phyloP scores from a whole-genome alignment of 805 yeast genomes.

The Suhomyces kilbournensis region DNA sequence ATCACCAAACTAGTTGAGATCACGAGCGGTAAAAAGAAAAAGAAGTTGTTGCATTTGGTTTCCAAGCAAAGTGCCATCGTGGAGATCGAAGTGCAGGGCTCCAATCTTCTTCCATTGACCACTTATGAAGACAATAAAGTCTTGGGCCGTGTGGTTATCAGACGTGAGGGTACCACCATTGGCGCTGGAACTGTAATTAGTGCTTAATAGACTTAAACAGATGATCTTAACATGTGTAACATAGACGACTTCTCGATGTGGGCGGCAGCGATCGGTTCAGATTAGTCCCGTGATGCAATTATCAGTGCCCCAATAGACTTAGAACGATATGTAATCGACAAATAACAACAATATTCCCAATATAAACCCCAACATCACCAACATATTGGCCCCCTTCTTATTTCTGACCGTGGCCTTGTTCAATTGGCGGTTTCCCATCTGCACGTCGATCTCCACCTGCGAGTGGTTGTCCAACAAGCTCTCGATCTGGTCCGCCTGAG shows the following conservation, averaged over 20 bases:
- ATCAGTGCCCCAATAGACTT: background rate
- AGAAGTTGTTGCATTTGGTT: conserved; percentile 48
- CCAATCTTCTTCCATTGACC: conserved; percentile 49
- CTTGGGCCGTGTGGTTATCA: conserved; percentile 65
- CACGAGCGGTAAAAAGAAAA: conserved; percentile 21
- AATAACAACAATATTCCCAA: conserved; percentile 57
- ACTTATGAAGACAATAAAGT: conserved; percentile 45
- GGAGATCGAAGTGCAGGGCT: conserved; percentile 48
- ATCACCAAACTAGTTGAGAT: conserved; percentile 44
- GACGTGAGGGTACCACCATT: conserved; percentile 66
- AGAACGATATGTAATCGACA: conserved; percentile 43
- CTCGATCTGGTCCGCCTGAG: conserved; percentile 70
- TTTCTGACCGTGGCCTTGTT: conserved; percentile 65
- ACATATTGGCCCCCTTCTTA: conserved; percentile 53
- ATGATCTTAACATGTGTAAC: too few species aligned
- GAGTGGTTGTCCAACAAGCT: conserved; percentile 64
- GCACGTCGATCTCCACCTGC: conserved; percentile 61
- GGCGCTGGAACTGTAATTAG: conserved; percentile 56
- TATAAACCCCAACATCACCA: conserved; percentile 52
- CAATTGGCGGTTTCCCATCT: conserved; percentile 68
- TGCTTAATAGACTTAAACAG: background rate
- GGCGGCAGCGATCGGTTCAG: background rate
- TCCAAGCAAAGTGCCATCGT: conserved; percentile 60
- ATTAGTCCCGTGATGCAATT: too few species aligned
- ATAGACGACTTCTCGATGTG: too few species aligned